Evolutionary conservation across 2,329 filamentous ascomycete species (phyloP), one percentile per base, ranked within the genome.

Genomic region (Cordyceps sp.): DNA sequence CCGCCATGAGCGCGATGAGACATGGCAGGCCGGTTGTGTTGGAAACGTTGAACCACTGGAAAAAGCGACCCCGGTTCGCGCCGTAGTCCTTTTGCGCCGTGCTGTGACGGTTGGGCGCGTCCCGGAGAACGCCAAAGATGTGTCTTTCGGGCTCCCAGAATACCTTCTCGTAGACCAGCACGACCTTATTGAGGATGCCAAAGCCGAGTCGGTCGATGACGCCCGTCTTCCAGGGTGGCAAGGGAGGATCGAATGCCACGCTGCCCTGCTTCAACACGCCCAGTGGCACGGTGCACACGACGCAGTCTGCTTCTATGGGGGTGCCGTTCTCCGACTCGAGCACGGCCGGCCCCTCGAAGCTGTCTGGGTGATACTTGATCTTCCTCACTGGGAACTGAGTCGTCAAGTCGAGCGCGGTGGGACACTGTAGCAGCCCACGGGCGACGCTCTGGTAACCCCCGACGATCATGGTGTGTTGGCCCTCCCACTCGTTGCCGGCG

Each of bases 31-130:
- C 92, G 29, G 81, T 85, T 4, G 83, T 93, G 43, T 84, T 82
- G 37, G 85, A 78, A 33, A 85, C 84, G 45, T 98, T 96, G 71
- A 93, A 96, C 71, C 93, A 96, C 44, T 98, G 73, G 47, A 96
- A 98, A 56, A 93, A 93, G 17, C 86, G 78, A n/a, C 88, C 88
- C 33, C 88, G 73, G 38, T 74, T 76, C 4, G 68, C 62, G 5
- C 74, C 64, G 46, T 96, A 96, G 41, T 93, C 81, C 31, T 70
- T 69, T 45, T 92, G 84, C 28, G 75, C 64, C 33, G 86, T 65
- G 47, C 84, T 93, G 35, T 74, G 66, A 4, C 66, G 61, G 37
- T 73, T 69, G 16, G 66, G 61, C 4, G 86, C 75, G 41, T 83
- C 75, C 35, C 86, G 78, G 26, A 98, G 61, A 26, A 93, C 73